Conservation (phyloP, 1,284 basidiomycete genomes). For the Puccinia horiana region DNA sequence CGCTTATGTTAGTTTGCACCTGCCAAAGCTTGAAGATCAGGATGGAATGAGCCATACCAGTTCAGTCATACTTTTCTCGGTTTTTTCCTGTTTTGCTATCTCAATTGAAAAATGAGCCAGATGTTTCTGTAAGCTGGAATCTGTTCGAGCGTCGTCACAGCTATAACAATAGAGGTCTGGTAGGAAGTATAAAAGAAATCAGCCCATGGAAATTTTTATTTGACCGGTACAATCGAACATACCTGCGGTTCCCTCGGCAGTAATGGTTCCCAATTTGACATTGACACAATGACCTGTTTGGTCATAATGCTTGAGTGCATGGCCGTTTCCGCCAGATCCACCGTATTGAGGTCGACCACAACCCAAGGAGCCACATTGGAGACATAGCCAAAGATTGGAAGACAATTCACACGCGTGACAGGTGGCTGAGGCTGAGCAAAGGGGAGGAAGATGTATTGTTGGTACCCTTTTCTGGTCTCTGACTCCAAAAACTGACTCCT, state of each 20-base stretch:
- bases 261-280: slow-evolving; percentile 95
- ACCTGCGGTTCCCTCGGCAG: slow-evolving; percentile 88
- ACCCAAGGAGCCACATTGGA: slow-evolving; percentile 89
- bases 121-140: slow-evolving; percentile 76
- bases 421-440: slow-evolving; percentile 69
- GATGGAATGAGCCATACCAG: slow-evolving; percentile 65
- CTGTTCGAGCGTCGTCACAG: slow-evolving; percentile 83
- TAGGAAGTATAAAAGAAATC: background rate
- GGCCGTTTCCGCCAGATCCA: slow-evolving; percentile 82
- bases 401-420: slow-evolving; percentile 77
- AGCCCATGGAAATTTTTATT: background rate
- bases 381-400: slow-evolving; percentile 91
- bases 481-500: slow-evolving; percentile 16
- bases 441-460: slow-evolving; percentile 26
- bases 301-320: slow-evolving; percentile 80
- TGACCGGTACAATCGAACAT: slow-evolving; percentile 50
- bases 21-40: background rate
- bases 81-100: slow-evolving; percentile 79
- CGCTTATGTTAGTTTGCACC: background rate
- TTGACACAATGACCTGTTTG: slow-evolving; percentile 76
- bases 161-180: slow-evolving; percentile 90
- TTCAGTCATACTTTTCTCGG: slow-evolving; percentile 96
- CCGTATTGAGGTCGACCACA: slow-evolving; percentile 88
- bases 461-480: background rate
- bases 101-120: slow-evolving; percentile 84